phyloP scores from a whole-genome alignment of 2,329 filamentous ascomycete genomes.

The Fusarium lateritium region DNA sequence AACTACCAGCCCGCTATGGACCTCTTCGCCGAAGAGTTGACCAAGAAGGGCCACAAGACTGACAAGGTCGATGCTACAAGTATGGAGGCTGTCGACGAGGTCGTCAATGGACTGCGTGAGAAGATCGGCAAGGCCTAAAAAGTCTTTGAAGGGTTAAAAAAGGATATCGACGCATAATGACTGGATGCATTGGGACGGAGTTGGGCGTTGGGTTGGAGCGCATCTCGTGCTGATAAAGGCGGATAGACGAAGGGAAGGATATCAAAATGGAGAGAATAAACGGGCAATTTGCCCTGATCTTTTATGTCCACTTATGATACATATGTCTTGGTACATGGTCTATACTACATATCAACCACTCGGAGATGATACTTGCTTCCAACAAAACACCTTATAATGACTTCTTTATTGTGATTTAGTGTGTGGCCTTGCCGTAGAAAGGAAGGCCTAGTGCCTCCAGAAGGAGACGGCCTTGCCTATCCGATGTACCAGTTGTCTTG shows the following conservation, averaged over 20 bases:
- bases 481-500: conserved; percentile 86
- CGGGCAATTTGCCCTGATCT: conserved; percentile 37
- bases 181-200: conserved; percentile 56
- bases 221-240: conserved; percentile 8
- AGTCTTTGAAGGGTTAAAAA: conserved; percentile 1
- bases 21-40: conserved; percentile 73
- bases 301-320: conserved; percentile 52
- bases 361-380: conserved; percentile 34
- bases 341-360: conserved; percentile 49
- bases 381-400: conserved; percentile 17
- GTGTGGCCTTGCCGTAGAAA: conserved; percentile 81
- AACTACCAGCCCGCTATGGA: conserved; percentile 92
- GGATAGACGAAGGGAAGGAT: conserved; percentile 14
- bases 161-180: conserved; percentile 26
- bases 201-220: conserved; percentile 49
- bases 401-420: conserved; percentile 47
- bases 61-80: conserved; percentile 82
- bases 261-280: conserved; percentile 32
- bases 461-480: conserved; percentile 86
- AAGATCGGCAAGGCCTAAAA: conserved; percentile 57
- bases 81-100: conserved; percentile 86
- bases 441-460: conserved; percentile 68
- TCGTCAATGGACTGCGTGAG: conserved; percentile 78
- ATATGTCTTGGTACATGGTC: conserved; percentile 55
- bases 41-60: conserved; percentile 68